Percentiles rank a stretch among this genome's conserved stretches.
These are phyloP conservation scores for Penicillium fuscoglaucum DNA, from an alignment of 2,329 filamentous ascomycete species.

Conservation along the genomic window DNA sequence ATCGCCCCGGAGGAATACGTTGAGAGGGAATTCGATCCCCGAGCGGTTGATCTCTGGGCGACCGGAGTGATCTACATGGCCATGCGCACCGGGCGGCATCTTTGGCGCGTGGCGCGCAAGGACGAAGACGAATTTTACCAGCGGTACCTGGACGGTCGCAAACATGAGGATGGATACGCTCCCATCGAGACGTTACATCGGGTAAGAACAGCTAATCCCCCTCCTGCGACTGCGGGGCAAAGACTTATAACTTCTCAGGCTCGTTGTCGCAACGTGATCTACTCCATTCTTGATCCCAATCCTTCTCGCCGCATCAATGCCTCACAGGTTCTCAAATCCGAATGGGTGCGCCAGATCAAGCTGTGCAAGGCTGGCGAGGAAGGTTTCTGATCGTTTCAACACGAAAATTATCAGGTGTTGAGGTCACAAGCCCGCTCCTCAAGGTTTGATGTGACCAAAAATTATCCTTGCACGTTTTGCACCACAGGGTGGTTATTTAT, in stretches of 20 bases:
- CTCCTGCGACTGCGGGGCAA: neutral
- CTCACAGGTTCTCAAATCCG: conserved; percentile 93
- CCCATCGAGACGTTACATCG: conserved; percentile 94
- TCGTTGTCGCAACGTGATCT: conserved; percentile 97
- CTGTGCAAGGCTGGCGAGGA: conserved; percentile 96
- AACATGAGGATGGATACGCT: conserved; percentile 92
- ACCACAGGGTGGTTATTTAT: conserved; percentile 18
- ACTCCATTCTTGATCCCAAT: conserved; percentile 96
- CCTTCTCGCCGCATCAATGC: conserved; percentile 89
- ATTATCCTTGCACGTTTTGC: conserved; percentile 6
- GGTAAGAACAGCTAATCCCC: conserved; percentile 59
- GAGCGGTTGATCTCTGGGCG: conserved; percentile 98
- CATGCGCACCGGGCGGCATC: conserved; percentile 91
- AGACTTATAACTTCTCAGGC: conserved; percentile 58
- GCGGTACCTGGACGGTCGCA: conserved; percentile 86
- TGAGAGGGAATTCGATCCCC: conserved; percentile 92
- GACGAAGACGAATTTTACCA: conserved; percentile 98
- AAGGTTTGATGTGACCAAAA: conserved; percentile 2
- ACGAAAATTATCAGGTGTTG: conserved; percentile 1
- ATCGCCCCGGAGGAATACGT: conserved; percentile 96
- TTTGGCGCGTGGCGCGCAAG: conserved; percentile 96
- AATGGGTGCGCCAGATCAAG: conserved; percentile 98
- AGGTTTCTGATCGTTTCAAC: conserved; percentile 62
- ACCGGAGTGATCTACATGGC: conserved; percentile 99
- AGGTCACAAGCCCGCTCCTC: neutral